A percentile compares a stretch with the other conserved stretches of the same genome.
These are phyloP conservation scores for Penicillium sp. DNA, from an alignment of 2,329 filamentous ascomycete species.

Conservation along the genomic window DNA sequence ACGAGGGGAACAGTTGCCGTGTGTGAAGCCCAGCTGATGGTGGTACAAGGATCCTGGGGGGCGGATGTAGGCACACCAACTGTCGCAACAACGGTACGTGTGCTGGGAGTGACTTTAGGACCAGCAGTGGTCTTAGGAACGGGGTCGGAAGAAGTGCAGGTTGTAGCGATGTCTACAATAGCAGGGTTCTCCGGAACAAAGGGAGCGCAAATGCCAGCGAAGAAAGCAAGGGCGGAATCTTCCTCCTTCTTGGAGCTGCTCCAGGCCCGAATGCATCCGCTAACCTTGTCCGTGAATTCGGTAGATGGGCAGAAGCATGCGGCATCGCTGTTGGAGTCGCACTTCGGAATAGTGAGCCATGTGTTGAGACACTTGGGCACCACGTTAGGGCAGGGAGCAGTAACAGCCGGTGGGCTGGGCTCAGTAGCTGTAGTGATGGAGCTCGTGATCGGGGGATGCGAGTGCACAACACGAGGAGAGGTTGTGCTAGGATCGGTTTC, in stretches of 20 bases:
- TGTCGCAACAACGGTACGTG: not conserved
- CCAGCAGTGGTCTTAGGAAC: conserved; percentile 8
- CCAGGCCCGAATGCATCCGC: conserved; percentile 74
- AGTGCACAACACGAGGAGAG: not conserved
- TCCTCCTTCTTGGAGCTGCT: conserved; percentile 63
- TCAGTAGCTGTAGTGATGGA: not conserved
- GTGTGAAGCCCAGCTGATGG: conserved; percentile 35
- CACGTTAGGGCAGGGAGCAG: conserved; percentile 57
- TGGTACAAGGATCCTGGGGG: conserved; percentile 31
- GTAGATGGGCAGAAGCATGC: conserved; percentile 80
- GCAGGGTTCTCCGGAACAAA: conserved; percentile 72
- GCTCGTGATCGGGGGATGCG: not conserved
- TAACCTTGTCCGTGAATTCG: conserved; percentile 72
- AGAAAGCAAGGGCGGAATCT: conserved; percentile 69
- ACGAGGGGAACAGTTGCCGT: conserved; percentile 44
- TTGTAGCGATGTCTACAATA: conserved; percentile 51
- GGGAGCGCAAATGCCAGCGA: conserved; percentile 82
- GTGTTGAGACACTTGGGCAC: conserved; percentile 88
- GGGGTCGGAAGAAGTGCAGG: conserved; percentile 48
- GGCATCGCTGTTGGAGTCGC: conserved; percentile 76
- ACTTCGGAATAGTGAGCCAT: conserved; percentile 69
- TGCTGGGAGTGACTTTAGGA: not conserved
- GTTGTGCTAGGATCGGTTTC: not conserved
- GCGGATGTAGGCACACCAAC: not conserved
- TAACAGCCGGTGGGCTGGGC: conserved; percentile 19